phyloP scores from a whole-genome alignment of 495 filamentous ascomycete genomes.

The Neurospora africana region DNA sequence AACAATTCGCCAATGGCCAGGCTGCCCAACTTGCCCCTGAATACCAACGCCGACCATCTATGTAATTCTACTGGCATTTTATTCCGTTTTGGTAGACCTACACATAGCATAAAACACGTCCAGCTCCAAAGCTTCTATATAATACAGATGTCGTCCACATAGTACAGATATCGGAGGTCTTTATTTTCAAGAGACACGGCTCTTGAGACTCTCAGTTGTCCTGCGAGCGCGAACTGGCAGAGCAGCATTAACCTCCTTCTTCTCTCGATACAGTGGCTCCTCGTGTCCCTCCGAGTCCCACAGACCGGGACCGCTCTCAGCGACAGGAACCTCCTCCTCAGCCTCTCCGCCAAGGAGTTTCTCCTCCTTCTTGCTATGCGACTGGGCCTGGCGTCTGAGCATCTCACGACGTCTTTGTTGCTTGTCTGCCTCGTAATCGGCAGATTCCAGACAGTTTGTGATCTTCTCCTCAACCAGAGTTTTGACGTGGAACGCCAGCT shows the following conservation, averaged over 20 bases:
- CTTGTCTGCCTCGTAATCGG: constrained; percentile 13
- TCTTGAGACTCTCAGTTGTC: background rate
- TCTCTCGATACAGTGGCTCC: constrained; percentile 18
- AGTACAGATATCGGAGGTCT: background rate
- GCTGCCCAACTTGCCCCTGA: background rate
- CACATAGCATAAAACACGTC: background rate
- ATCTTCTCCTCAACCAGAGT: constrained; percentile 68
- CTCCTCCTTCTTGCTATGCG: constrained; percentile 4
- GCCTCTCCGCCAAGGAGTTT: constrained; percentile 9
- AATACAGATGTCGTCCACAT: background rate
- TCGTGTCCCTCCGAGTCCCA: constrained; percentile 23
- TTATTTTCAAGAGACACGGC: background rate
- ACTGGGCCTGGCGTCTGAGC: constrained; percentile 14
- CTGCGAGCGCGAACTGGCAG: background rate
- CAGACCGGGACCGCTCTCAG: constrained; percentile 8
- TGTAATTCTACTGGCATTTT: background rate
- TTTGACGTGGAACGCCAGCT: constrained; percentile 73
- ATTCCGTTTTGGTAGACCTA: background rate
- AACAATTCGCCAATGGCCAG: background rate
- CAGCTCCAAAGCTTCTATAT: background rate
- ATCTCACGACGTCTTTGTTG: constrained; percentile 7
- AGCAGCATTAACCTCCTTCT: constrained; percentile 1
- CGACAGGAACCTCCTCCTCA: background rate
- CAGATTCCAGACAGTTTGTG: constrained; percentile 45
- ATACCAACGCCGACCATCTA: background rate